Percentiles rank a stretch among this genome's conserved stretches.
These are phyloP conservation scores for Halophytophthora batemanensis DNA, from an alignment of 352 stramenopile species.

Conservation along the genomic window DNA sequence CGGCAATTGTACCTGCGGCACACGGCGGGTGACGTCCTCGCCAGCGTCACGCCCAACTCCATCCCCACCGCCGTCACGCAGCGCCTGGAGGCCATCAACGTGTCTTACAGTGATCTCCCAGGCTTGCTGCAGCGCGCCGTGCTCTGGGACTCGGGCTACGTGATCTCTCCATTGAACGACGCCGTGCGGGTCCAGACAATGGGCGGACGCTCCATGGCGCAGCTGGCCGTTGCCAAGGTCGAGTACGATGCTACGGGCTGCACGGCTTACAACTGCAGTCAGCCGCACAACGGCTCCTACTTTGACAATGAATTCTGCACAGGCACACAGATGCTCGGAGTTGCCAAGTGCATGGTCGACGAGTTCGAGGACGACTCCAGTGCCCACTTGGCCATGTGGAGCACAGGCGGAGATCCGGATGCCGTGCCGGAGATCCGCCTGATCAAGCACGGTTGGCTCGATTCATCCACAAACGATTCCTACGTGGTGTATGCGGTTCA, in stretches of 20 bases:
- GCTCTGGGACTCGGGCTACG: conserved; percentile 37
- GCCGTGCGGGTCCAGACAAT: conserved; percentile 19
- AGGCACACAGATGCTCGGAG: conserved; percentile 32
- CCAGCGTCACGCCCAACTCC: conserved; percentile 6
- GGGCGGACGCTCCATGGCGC: conserved; percentile 16
- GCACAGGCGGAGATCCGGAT: conserved; percentile 12
- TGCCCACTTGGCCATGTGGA: conserved; percentile 26
- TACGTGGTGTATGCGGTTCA: conserved; percentile 26
- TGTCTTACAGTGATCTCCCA: conserved; percentile 20
- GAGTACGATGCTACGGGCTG: conserved; percentile 20
- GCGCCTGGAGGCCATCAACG: conserved; percentile 5
- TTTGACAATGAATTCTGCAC: conserved; percentile 23
- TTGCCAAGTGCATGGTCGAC: conserved; percentile 26
- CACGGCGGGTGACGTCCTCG: conserved; percentile 8
- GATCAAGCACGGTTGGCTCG: conserved; percentile 17
- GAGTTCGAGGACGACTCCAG: conserved; percentile 5
- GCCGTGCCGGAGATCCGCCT: conserved; percentile 6
- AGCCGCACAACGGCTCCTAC: conserved; percentile 13
- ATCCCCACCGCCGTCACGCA: conserved; percentile 9
- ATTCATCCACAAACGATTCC: conserved; percentile 1
- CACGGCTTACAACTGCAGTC: conserved; percentile 14
- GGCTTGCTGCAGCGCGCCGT: conserved; percentile 25
- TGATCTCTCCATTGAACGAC: conserved; percentile 3
- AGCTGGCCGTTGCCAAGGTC: conserved; percentile 21
- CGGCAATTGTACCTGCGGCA: conserved; percentile 24